Evolutionary conservation across 2,329 filamentous ascomycete genomes (phyloP).

Genomic region (Sporothrix protearum): DNA sequence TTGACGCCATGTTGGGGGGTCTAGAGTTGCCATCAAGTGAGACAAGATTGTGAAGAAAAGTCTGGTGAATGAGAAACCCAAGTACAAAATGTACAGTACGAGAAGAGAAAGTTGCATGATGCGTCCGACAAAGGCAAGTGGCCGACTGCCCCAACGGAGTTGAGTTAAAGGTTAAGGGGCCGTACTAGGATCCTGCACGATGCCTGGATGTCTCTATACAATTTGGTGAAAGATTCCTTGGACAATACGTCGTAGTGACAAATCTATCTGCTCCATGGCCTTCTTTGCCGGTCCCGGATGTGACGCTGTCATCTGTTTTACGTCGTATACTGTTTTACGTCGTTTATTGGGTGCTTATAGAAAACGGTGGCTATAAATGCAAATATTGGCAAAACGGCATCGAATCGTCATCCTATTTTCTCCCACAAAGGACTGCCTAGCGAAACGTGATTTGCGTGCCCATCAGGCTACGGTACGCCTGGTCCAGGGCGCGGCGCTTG

Average conservation of each 20-base stretch:
- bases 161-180: background rate
- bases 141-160: background rate
- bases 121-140: background rate
- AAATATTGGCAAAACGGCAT: background rate
- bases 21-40: background rate
- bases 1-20: background rate
- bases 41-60: no score
- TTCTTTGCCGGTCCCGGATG: background rate
- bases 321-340: background rate
- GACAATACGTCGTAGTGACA: background rate
- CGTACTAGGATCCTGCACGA: background rate
- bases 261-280: background rate
- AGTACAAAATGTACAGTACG: background rate
- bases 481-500: slow-evolving; percentile 75
- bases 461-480: slow-evolving; percentile 75
- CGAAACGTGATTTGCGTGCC: slow-evolving; percentile 64
- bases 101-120: background rate
- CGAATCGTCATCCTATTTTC: background rate
- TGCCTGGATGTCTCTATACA: background rate
- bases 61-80: background rate
- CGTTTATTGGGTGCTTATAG: background rate
- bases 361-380: background rate
- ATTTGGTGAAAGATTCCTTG: background rate
- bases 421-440: background rate
- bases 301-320: background rate